Base-by-base conservation (phyloP, 768 basidiomycete species). In the Lactarius deliciosus region DNA sequence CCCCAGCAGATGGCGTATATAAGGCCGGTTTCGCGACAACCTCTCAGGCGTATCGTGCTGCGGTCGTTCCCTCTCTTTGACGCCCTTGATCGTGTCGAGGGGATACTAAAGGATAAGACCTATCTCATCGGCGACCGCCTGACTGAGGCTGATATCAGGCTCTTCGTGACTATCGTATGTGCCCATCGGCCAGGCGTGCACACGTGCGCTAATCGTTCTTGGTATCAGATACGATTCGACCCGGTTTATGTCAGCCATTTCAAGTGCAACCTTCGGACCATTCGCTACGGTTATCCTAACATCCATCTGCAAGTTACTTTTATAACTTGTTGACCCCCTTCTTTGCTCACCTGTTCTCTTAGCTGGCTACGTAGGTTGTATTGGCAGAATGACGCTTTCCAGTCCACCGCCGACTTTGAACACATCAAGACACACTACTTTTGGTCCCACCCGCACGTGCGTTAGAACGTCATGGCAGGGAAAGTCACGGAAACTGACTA, bases 81-180 rank as follows among this genome's bases (percentile, higher is more conserved):
- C 18, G 85, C 86, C 2, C 85, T 99, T 63, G 93, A 96, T 75
- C 85, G 85, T 50, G 80, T 91, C 41, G 96, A 99, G 74, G 84
- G 85, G 73, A 77, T 91, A 40, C 80, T 98, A 60, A 81, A 81
- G 32, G 91, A 87, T 13, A 90, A 91, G 75, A 85, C 93, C 36
- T 97, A 89, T 76, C 82, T 98, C 57, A 80, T 97, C 55, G 95
- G 95, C n/a, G 81, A 85, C 72, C 79, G 65, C 58, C 83, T 99
- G 57, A 97, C 94, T 0, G 92, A 94, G 74, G 90, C 90, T 2
- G 92, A 93, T 71, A 79, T 90, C 60, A 85, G 96, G 60, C 87
- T 98, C 50, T 98, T 85, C 79, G 94, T 96, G n/a, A 97, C 96
- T 2, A 89, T 95, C 65, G 90, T 95, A 69, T 70, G 91, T 72